A percentile compares a stretch with the other conserved stretches of the same genome.
Evolutionary conservation across 2,329 filamentous ascomycete genomes (phyloP).

Genomic region (Ascochyta lentis): DNA sequence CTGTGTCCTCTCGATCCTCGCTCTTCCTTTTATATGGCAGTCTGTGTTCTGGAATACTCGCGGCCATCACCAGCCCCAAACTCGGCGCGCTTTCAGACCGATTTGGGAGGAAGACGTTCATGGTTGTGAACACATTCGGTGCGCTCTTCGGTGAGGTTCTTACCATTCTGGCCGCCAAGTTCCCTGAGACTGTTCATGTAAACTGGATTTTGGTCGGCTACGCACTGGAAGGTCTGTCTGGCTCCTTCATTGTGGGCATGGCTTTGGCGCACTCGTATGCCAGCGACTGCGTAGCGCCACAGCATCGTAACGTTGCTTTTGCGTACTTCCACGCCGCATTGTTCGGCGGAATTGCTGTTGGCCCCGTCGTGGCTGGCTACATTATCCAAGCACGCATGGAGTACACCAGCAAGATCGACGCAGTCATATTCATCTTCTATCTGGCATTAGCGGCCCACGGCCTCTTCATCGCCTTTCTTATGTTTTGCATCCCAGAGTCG

Average conservation of each 20-base stretch:
- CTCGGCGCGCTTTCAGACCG: slow-evolving; percentile 86
- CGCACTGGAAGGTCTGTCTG: slow-evolving; percentile 80
- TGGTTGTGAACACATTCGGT: slow-evolving; percentile 77
- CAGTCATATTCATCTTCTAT: slow-evolving; percentile 84
- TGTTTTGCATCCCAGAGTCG: slow-evolving; percentile 81
- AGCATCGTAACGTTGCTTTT: slow-evolving; percentile 80
- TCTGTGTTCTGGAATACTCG: slow-evolving; percentile 76
- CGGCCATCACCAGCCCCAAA: slow-evolving; percentile 81
- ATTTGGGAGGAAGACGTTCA: slow-evolving; percentile 77
- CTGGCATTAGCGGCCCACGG: slow-evolving; percentile 74
- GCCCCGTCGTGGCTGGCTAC: slow-evolving; percentile 81
- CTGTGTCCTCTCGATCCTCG: slow-evolving; percentile 78
- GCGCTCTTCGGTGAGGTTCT: slow-evolving; percentile 76
- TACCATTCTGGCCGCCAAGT: slow-evolving; percentile 78
- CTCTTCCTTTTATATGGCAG: slow-evolving; percentile 79
- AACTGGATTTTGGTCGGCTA: slow-evolving; percentile 80
- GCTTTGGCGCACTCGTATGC: slow-evolving; percentile 84
- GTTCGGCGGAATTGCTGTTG: slow-evolving; percentile 86
- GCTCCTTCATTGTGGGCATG: slow-evolving; percentile 86
- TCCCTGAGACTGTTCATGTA: slow-evolving; percentile 74
- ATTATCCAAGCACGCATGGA: slow-evolving; percentile 66
- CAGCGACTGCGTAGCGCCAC: slow-evolving; percentile 84
- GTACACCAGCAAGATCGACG: slow-evolving; percentile 64
- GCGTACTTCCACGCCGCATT: slow-evolving; percentile 90
- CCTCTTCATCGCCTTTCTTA: slow-evolving; percentile 75